phyloP scores from a whole-genome alignment of 495 filamentous ascomycete genomes.

The Aspergillus wentii region DNA sequence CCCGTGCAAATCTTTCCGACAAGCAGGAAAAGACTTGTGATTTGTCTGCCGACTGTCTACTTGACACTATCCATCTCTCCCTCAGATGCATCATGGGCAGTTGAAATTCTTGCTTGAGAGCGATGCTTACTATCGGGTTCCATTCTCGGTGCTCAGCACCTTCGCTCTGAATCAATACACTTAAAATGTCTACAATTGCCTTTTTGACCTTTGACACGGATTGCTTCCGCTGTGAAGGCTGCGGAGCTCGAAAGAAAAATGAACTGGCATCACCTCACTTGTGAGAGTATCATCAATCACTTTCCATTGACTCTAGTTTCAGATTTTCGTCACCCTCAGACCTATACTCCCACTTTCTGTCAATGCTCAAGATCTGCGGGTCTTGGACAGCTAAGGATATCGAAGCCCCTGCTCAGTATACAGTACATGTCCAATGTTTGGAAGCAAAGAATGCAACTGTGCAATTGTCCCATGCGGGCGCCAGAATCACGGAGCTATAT shows the following conservation, averaged over 20 bases:
- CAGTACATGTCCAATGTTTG: slow-evolving; percentile 81
- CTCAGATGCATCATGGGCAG: no score
- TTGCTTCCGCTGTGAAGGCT: slow-evolving; percentile 76
- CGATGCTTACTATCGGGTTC: no score
- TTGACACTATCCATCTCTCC: no score
- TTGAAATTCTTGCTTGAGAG: no score
- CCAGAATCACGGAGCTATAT: slow-evolving; percentile 89
- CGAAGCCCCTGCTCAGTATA: slow-evolving; percentile 63
- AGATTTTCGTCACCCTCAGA: no score
- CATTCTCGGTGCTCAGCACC: no score
- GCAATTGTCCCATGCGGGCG: slow-evolving; percentile 88
- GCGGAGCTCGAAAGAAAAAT: slow-evolving; percentile 82
- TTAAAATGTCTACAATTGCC: slow-evolving; percentile 76
- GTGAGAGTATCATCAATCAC: no score
- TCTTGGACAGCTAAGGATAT: slow-evolving; percentile 76
- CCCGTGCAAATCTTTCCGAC: slow-evolving; percentile 26
- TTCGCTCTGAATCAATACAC: no score
- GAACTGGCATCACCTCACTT: slow-evolving; percentile 1
- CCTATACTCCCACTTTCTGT: slow-evolving; percentile 2
- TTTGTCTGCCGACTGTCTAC: no score
- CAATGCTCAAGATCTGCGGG: no score
- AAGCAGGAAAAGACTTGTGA: slow-evolving; percentile 23
- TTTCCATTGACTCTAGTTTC: no score
- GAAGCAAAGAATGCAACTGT: slow-evolving; percentile 75
- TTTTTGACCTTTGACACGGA: slow-evolving; percentile 82